Evolutionary conservation across 257 asterid genomes (phyloP), one percentile per base, ranked within the genome.

Genomic region (Rauvolfia tetraphylla): DNA sequence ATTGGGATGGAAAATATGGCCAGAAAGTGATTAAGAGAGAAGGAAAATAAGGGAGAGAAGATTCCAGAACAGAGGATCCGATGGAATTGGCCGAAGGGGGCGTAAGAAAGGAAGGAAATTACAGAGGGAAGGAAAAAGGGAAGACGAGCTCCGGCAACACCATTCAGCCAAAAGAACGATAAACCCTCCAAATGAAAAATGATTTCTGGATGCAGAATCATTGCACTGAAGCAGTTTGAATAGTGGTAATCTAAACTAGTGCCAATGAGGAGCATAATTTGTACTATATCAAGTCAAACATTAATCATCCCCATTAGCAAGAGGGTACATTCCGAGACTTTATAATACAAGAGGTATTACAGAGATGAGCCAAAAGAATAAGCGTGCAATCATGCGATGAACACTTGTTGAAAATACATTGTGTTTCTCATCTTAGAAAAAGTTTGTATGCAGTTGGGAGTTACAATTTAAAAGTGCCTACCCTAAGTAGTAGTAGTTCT

Each of bases 391-490:
- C 49, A 53, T 58, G 31, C 34, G 23, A 74, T 8, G 71, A 38
- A 65, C 7, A 10, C 23, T 1, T 54, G 72, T 49, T 58, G 69
- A 88, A 73, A 79, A 68, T 83, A 74, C 79, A 84, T 76, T 79
- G 81, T 57, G 77, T 75, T 84, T 78, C 88, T 86, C 85, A 69
- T 78, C 73, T 75, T 75, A 79, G 76, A 79, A 66, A 31, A 77
- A 83, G 71, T 84, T 76, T 82, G 81, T 86, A 77, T 80, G 81
- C 72, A 76, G 76, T 71, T 77, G 85, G 85, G 81, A 84, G 78
- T 82, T 75, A 82, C 79, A 87, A 75, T 17, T 23, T 34, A 74
- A 3, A 61, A 68, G 75, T 79, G 78, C 82, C 83, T 83, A 72
- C 74, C 54, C 81, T 84, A 82, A 74, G 74, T 78, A 72, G 83